Conservation (phyloP, 163 green algal species). For the Scenedesmus sp. region DNA sequence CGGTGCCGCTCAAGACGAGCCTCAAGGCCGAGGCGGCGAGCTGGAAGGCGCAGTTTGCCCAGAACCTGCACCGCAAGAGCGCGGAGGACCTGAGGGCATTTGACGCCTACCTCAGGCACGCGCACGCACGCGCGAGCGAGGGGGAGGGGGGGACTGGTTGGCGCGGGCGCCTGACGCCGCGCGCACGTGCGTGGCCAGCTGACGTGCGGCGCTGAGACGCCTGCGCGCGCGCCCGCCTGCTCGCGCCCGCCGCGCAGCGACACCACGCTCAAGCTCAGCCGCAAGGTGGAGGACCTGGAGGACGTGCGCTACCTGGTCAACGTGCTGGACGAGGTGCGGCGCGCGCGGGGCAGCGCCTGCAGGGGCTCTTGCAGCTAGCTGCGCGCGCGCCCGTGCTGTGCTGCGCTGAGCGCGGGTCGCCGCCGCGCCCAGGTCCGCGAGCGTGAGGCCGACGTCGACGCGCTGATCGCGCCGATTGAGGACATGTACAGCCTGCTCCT, state of each 20-base stretch:
- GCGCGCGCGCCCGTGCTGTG: background rate
- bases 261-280: conserved; percentile 84
- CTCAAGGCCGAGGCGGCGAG: conserved; percentile 83
- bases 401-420: background rate
- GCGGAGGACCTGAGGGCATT: conserved; percentile 81
- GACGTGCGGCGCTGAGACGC: too few species aligned
- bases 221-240: too few species aligned
- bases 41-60: conserved; percentile 93
- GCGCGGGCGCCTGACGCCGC: too few species aligned
- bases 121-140: background rate
- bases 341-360: background rate
- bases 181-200: too few species aligned
- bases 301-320: conserved; percentile 87
- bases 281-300: conserved; percentile 93
- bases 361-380: background rate
- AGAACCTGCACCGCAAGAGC: conserved; percentile 90
- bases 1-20: conserved; percentile 82
- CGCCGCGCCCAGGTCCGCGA: conserved; percentile 68
- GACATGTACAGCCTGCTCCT: conserved; percentile 91
- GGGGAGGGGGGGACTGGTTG: too few species aligned
- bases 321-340: conserved; percentile 84
- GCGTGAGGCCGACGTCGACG: conserved; percentile 86
- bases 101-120: conserved; percentile 66
- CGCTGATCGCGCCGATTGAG: conserved; percentile 87
- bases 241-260: too few species aligned